phyloP scores from a whole-genome alignment of 306 rosid genomes.

The Abrus pulchellus region DNA sequence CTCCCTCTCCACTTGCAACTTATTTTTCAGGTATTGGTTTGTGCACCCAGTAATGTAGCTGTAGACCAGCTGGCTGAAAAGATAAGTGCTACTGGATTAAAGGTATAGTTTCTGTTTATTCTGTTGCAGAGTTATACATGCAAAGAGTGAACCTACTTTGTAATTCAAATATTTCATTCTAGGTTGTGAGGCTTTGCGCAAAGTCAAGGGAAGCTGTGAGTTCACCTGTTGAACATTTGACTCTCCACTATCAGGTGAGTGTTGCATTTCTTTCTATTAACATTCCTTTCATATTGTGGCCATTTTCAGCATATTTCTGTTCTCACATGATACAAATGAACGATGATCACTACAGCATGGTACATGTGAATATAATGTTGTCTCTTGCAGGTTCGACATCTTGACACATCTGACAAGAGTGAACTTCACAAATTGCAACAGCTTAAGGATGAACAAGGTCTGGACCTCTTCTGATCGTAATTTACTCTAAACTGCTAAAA shows the following conservation, averaged over 20 bases:
- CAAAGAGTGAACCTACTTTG: constrained; percentile 6
- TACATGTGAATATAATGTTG: constrained; percentile 41
- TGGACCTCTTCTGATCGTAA: constrained; percentile 8
- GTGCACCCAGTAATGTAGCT: constrained; percentile 99
- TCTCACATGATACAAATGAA: constrained; percentile 16
- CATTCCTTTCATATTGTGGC: neutral
- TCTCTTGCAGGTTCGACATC: constrained; percentile 88
- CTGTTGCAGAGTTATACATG: constrained; percentile 10
- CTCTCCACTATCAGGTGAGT: constrained; percentile 97
- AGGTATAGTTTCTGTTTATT: constrained; percentile 64
- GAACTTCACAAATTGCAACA: constrained; percentile 96
- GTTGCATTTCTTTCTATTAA: constrained; percentile 3
- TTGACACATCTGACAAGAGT: constrained; percentile 98
- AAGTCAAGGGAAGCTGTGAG: constrained; percentile 99
- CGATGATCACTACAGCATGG: constrained; percentile 15
- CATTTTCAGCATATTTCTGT: neutral
- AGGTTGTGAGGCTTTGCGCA: constrained; percentile 99
- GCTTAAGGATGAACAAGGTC: constrained; percentile 99
- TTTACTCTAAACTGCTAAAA: neutral
- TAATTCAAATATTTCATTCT: constrained; percentile 41
- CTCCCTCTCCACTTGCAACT: neutral
- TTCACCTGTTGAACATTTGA: constrained; percentile 98
- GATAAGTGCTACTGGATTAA: constrained; percentile 96
- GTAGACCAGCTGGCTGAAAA: constrained; percentile 98
- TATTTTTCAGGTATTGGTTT: constrained; percentile 85